These are phyloP conservation scores for Phialemoniopsis sp. DNA, from an alignment of 2,329 filamentous ascomycete species.

Conservation along the genomic window DNA sequence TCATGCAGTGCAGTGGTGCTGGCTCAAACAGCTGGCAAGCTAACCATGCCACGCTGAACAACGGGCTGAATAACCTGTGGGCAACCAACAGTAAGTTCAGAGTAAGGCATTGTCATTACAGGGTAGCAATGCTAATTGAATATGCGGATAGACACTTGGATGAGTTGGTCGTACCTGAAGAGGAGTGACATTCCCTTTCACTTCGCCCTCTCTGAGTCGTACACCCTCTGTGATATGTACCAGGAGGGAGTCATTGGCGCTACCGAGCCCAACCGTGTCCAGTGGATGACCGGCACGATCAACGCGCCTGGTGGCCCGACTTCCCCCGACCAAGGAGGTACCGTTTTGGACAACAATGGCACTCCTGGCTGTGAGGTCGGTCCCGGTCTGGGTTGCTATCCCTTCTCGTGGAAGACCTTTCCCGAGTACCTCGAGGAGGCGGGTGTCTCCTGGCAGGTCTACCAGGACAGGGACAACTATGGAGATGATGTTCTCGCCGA, in stretches of 20 bases:
- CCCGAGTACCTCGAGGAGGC: conserved; percentile 35
- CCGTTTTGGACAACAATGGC: conserved; percentile 45
- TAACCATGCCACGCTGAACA: background rate
- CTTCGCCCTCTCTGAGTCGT: background rate
- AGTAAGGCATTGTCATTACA: background rate
- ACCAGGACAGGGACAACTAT: conserved; percentile 38
- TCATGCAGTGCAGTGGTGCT: background rate
- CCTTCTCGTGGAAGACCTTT: conserved; percentile 40
- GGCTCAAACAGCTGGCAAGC: background rate
- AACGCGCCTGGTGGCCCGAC: conserved; percentile 44
- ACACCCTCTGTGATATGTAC: conserved; percentile 25
- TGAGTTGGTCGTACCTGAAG: background rate
- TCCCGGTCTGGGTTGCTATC: conserved; percentile 34
- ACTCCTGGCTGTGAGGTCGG: conserved; percentile 33
- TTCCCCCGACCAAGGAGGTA: conserved; percentile 30
- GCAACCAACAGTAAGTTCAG: background rate
- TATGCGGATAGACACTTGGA: background rate
- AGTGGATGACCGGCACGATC: conserved; percentile 44
- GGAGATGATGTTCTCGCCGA: conserved; percentile 42
- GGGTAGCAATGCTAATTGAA: background rate
- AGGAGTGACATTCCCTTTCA: background rate
- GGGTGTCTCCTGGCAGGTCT: conserved; percentile 39
- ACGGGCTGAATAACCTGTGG: background rate
- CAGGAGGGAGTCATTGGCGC: conserved; percentile 44
- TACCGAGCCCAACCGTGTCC: conserved; percentile 48